These are phyloP conservation scores for Solanum hybrid DNA, from an alignment of 305 asterid species.

Conservation along the genomic window DNA sequence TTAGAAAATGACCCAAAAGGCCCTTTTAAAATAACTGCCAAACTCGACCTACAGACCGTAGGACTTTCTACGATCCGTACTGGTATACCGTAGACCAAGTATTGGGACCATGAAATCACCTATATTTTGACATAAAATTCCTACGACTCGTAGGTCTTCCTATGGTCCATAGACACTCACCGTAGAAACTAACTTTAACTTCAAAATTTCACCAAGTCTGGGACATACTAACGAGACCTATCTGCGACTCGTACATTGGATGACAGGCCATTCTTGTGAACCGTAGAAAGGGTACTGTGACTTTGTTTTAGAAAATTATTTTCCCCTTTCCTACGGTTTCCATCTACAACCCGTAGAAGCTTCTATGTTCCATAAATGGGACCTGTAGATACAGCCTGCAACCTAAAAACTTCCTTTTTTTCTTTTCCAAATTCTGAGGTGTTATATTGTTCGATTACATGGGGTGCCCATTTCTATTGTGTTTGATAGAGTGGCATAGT, in stretches of 20 bases:
- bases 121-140: neutral
- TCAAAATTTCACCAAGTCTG: neutral
- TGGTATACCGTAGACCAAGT: neutral
- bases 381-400: too few species aligned
- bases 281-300: too few species aligned
- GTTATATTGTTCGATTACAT: neutral
- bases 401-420: neutral
- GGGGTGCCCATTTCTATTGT: neutral
- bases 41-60: too few species aligned
- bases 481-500: neutral
- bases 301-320: too few species aligned
- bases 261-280: neutral
- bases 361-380: too few species aligned
- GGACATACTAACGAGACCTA: neutral
- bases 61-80: neutral
- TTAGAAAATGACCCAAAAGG: neutral
- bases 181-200: neutral
- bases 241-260: neutral
- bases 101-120: neutral
- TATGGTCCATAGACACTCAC: neutral
- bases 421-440: neutral
- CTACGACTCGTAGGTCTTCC: neutral
- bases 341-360: too few species aligned
- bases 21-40: neutral
- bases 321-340: too few species aligned